Conservation (phyloP, 768 basidiomycete species). For the Kwoniella pini region DNA sequence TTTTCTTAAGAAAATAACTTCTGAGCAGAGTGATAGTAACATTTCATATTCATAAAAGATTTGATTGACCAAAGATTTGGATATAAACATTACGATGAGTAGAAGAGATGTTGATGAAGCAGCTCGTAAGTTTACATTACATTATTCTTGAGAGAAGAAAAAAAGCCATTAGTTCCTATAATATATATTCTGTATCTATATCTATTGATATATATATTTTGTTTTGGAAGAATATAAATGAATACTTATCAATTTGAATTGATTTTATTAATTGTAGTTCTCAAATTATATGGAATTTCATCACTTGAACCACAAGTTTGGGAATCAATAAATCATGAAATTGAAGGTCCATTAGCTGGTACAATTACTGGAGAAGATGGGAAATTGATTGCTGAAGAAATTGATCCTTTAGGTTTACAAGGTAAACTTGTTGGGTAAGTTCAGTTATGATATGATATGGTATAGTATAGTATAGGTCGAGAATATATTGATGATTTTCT, state of each 20-base stretch:
- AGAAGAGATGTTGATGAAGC: constrained; percentile 44
- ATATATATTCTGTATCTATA: too few species aligned
- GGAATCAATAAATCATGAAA: constrained; percentile 86
- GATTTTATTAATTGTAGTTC: constrained; percentile 56
- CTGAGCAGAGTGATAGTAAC: too few species aligned
- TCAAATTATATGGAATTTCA: constrained; percentile 85
- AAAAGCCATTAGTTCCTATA: too few species aligned
- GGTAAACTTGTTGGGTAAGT: constrained; percentile 56
- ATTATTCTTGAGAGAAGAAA: too few species aligned
- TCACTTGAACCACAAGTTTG: constrained; percentile 78
- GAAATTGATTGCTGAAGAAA: constrained; percentile 63
- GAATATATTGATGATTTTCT: too few species aligned
- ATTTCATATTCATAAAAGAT: too few species aligned
- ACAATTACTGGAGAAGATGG: constrained; percentile 47
- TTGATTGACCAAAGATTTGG: neutral
- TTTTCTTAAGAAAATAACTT: too few species aligned
- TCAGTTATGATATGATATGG: too few species aligned
- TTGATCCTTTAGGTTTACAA: constrained; percentile 65
- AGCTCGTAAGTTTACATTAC: constrained; percentile 36
- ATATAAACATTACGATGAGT: constrained; percentile 31
- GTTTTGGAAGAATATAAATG: too few species aligned
- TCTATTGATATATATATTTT: too few species aligned
- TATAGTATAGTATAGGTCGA: too few species aligned
- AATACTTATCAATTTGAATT: too few species aligned
- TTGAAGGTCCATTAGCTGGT: constrained; percentile 72